Evolutionary conservation across 352 stramenopile species (phyloP).

Genomic region (Phytophthora sp.): DNA sequence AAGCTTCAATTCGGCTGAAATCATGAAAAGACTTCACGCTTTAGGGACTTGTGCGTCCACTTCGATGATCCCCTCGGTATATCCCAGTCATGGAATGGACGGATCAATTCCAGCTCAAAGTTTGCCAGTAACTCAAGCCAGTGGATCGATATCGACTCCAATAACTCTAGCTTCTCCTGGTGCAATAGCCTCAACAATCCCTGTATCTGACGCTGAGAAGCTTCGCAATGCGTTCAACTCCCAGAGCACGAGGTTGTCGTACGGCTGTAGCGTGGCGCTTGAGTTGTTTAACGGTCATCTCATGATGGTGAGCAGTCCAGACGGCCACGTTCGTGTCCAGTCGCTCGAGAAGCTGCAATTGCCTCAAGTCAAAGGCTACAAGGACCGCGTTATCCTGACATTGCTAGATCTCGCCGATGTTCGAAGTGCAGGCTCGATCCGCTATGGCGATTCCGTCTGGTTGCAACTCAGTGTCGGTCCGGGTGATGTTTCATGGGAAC

Average conservation of each 20-base stretch:
- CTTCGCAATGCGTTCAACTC: constrained; percentile 80
- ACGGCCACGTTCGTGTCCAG: constrained; percentile 66
- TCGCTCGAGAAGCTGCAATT: constrained; percentile 64
- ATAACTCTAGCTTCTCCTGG: constrained; percentile 3
- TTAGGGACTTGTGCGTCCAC: constrained; percentile 54
- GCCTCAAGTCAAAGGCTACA: constrained; percentile 55
- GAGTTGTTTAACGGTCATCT: constrained; percentile 81
- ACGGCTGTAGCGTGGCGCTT: constrained; percentile 69
- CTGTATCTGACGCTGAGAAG: constrained; percentile 59
- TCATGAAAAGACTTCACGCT: constrained; percentile 61
- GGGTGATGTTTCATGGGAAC: constrained; percentile 74
- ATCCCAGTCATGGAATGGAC: constrained; percentile 7
- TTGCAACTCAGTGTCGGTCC: constrained; percentile 72
- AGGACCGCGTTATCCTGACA: constrained; percentile 73
- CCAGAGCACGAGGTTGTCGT: constrained; percentile 63
- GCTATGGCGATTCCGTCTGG: constrained; percentile 81
- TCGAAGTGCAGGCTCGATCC: constrained; percentile 67
- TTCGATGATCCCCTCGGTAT: constrained; percentile 26
- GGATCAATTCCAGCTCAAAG: neutral
- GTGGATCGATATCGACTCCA: neutral
- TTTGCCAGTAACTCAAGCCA: neutral
- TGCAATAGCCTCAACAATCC: neutral
- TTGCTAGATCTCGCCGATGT: constrained; percentile 70
- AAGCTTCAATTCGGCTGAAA: constrained; percentile 47
- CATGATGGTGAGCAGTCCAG: constrained; percentile 69